phyloP scores from a whole-genome alignment of 2,329 filamentous ascomycete species.

The Anisogramma anomala region DNA sequence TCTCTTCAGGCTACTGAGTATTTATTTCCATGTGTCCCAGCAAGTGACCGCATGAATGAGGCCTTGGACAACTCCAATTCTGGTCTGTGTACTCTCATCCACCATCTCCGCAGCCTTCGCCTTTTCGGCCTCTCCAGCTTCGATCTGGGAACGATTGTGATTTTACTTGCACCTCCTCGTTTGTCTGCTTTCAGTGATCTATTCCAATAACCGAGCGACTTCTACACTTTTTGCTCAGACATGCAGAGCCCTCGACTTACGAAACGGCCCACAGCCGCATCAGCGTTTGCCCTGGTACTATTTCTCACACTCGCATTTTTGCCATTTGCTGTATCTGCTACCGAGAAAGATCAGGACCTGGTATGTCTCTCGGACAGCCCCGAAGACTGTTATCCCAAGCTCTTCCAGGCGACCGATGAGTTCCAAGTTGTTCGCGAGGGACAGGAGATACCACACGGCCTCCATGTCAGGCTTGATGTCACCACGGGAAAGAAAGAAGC shows the following conservation, averaged over 20 bases:
- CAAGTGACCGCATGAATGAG: neutral
- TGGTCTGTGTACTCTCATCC: no score
- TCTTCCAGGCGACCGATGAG: slow-evolving; percentile 52
- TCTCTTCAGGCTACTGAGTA: neutral
- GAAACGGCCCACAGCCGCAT: neutral
- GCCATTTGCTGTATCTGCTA: slow-evolving; percentile 5
- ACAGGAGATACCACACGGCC: slow-evolving; percentile 52
- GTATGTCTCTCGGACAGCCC: slow-evolving; percentile 53
- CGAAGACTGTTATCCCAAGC: slow-evolving; percentile 52
- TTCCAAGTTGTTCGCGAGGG: slow-evolving; percentile 53
- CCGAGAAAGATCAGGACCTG: slow-evolving; percentile 29
- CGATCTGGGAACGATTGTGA: neutral
- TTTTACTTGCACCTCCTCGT: no score
- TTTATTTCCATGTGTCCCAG: neutral
- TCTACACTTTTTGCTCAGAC: no score
- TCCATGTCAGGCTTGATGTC: slow-evolving; percentile 56
- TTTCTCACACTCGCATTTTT: slow-evolving; percentile 11
- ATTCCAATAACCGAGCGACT: neutral
- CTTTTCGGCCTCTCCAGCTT: neutral
- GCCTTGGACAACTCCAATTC: no score
- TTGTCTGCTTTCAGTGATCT: no score
- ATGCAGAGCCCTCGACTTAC: slow-evolving; percentile 1
- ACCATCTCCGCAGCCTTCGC: neutral
- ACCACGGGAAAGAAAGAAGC: slow-evolving; percentile 53
- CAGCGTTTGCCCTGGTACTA: slow-evolving; percentile 1